Percentiles rank a stretch among this genome's conserved stretches.
These are phyloP conservation scores for Setaria italica DNA, from an alignment of 202 grass and related monocot genomes.

Conservation along the genomic window DNA sequence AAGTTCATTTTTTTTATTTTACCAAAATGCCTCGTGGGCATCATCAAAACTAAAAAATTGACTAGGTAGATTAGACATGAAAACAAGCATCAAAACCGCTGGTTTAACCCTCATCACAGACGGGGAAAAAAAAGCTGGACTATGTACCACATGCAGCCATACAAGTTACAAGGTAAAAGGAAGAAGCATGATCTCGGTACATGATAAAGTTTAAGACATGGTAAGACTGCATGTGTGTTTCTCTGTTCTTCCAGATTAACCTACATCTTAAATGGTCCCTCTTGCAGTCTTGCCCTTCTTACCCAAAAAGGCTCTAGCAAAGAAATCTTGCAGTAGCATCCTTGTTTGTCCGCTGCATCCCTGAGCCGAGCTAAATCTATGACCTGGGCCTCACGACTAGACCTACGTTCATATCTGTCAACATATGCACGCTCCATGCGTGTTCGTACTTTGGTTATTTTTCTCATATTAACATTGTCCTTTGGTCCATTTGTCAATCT, in stretches of 20 bases:
- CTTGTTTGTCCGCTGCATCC: constrained; percentile 1
- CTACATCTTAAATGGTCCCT: not conserved
- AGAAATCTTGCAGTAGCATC: not conserved
- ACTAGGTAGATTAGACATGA: too few relatives aligned
- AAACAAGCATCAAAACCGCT: not conserved
- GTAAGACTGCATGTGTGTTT: constrained; percentile 8
- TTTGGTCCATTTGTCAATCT: not conserved
- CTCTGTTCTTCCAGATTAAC: not conserved
- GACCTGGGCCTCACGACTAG: not conserved
- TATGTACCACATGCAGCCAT: not conserved
- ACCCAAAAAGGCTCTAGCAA: constrained; percentile 41
- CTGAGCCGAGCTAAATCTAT: constrained; percentile 27
- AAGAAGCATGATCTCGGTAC: not conserved
- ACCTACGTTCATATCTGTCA: constrained; percentile 32
- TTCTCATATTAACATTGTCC: not conserved
- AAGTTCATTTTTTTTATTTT: not conserved
- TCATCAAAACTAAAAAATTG: not conserved
- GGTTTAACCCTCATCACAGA: not conserved
- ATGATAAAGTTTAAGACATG: not conserved
- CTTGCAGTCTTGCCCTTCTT: not conserved
- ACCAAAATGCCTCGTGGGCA: not conserved
- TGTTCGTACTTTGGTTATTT: not conserved
- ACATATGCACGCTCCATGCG: not conserved
- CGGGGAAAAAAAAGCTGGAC: not conserved
- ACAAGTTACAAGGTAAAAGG: not conserved